A percentile compares a stretch with the other conserved stretches of the same genome.
Conservation (phyloP, 2,329 filamentous ascomycete species). For the Trichoderma sp. region DNA sequence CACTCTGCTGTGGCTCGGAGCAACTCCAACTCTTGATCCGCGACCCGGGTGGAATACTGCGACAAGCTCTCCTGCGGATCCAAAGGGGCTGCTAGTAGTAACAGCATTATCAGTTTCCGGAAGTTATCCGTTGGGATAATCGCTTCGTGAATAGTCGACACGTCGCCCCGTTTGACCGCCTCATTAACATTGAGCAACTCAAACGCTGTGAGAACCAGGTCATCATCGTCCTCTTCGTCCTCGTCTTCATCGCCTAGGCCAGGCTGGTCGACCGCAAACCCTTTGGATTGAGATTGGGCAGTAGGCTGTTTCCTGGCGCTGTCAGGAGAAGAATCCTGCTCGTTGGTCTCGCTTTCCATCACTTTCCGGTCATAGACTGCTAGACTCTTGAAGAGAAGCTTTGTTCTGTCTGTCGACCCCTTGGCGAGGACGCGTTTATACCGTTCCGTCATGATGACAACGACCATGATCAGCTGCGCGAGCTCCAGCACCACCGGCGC, state of each 20-base stretch:
- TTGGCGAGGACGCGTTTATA: slow-evolving; percentile 64
- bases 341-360: slow-evolving; percentile 36
- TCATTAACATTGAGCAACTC: slow-evolving; percentile 67
- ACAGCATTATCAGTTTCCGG: slow-evolving; percentile 67
- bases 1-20: slow-evolving; percentile 64
- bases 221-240: slow-evolving; percentile 58
- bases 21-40: slow-evolving; percentile 57
- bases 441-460: slow-evolving; percentile 71
- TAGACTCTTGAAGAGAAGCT: slow-evolving; percentile 69
- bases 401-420: slow-evolving; percentile 59
- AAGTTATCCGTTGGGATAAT: slow-evolving; percentile 76
- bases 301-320: neutral
- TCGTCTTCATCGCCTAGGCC: slow-evolving; percentile 48
- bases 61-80: slow-evolving; percentile 66
- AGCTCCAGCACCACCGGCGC: slow-evolving; percentile 70
- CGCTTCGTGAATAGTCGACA: slow-evolving; percentile 58
- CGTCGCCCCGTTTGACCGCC: slow-evolving; percentile 56
- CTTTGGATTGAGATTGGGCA: slow-evolving; percentile 35
- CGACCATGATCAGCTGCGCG: slow-evolving; percentile 70
- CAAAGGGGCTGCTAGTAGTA: slow-evolving; percentile 67
- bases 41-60: slow-evolving; percentile 58
- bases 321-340: neutral
- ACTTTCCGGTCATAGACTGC: slow-evolving; percentile 68
- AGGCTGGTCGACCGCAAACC: slow-evolving; percentile 51
- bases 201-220: slow-evolving; percentile 68